Evolutionary conservation across 805 yeast genomes (phyloP), one percentile per base, ranked within the genome.

Genomic region (Monosporozyma siamensis): DNA sequence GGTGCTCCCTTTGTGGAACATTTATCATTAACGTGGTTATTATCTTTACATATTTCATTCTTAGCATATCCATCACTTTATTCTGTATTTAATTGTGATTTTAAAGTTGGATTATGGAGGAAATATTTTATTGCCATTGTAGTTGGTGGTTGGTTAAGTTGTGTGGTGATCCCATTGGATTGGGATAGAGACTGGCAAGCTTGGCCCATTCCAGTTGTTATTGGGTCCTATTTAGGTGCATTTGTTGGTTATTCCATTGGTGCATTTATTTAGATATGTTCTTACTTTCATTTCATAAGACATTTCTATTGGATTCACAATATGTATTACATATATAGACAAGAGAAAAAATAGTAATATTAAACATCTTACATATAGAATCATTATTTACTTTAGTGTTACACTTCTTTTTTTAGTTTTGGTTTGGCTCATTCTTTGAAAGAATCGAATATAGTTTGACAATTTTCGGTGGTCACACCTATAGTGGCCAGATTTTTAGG

Each of bases 161-260:
- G 90, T 3, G 62, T 85, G 29, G 97, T 95, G 1, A 88, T 92
- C 45, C 97, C 97, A 0, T 69, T 92, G 45, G 98, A 90, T 62
- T 90, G 98, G 98, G 98, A 90, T 59, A 72, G 97, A 53, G 85
- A 82, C 21, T 90, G 98, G 98, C 98, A 90, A 63, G 73, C 70
- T 41, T 90, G 96, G 94, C 98, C 98, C 6, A 75, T 87, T 42
- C 90, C 97, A 0, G 70, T 90, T 34, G 67, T 90, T 11, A 70
- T 75, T 7, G 97, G 97, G 2, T 78, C 79, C 0, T 86, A 85
- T 53, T 25, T 69, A 0, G 97, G 96, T n/a, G 74, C 80, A 2
- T 68, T 77, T 23, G 51, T 74, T 2, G 96, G 95, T 3, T 70
- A 77, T 34, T 40, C 70, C 1, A 44, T 69, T 3, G 75, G 63